Percentiles rank a stretch among this genome's conserved stretches.
Conservation (phyloP, 1,284 basidiomycete genomes). For the Puccinia novopanici region DNA sequence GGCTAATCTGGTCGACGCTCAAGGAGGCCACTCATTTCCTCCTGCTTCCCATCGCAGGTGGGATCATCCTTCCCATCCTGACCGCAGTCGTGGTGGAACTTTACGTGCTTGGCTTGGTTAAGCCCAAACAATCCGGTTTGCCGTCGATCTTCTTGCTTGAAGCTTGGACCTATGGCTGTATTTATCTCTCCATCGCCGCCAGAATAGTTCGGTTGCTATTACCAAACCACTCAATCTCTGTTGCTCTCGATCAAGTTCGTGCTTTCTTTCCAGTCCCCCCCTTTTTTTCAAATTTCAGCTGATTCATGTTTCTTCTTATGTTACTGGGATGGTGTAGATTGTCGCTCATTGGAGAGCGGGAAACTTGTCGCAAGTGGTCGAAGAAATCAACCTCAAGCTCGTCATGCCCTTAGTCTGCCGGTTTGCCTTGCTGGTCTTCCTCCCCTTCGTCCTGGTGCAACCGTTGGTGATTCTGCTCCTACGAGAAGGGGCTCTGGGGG, state of each 20-base stretch:
- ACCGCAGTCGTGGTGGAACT: constrained; percentile 25
- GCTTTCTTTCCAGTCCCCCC: not conserved
- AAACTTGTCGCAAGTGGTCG: not conserved
- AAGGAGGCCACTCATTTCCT: not conserved
- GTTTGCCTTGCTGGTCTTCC: not conserved
- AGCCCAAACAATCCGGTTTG: constrained; percentile 3
- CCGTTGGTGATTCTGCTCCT: constrained; percentile 17
- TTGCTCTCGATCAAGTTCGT: constrained; percentile 43
- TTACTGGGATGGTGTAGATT: constrained; percentile 11
- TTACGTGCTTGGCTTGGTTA: constrained; percentile 34
- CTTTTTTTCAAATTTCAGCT: not conserved
- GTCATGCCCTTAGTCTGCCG: constrained; percentile 9
- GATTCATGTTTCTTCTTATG: not conserved
- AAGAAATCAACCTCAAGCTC: constrained; percentile 23
- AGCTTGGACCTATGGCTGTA: constrained; percentile 40
- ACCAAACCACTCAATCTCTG: constrained; percentile 31
- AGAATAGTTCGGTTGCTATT: not conserved
- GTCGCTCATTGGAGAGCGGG: constrained; percentile 27
- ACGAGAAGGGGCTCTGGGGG: not conserved
- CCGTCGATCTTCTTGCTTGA: constrained; percentile 23
- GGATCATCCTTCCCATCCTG: constrained; percentile 39
- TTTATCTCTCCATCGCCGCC: constrained; percentile 39
- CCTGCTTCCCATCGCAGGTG: constrained; percentile 1
- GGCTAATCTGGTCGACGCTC: not conserved
- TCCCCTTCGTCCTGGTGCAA: constrained; percentile 12